phyloP scores from a whole-genome alignment of 805 yeast genomes.

The Lipomyces chichibuensis region DNA sequence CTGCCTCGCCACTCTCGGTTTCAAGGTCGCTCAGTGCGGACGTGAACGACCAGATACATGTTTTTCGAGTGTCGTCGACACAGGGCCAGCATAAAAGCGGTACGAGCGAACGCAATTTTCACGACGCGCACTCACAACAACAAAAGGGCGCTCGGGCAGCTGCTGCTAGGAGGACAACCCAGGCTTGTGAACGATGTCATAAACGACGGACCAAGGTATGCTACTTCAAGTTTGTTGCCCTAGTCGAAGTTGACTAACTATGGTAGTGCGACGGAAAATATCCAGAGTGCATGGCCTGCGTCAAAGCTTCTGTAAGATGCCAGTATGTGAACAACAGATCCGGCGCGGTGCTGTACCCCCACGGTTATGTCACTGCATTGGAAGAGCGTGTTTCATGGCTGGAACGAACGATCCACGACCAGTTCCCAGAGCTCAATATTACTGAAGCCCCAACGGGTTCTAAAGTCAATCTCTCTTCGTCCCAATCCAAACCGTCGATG shows the following conservation, averaged over 20 bases:
- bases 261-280: conserved; percentile 31
- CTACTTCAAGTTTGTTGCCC: background rate
- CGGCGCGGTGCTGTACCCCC: conserved; percentile 28
- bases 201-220: conserved; percentile 29
- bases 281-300: conserved; percentile 33
- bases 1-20: conserved; percentile 20
- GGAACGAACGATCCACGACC: conserved; percentile 13
- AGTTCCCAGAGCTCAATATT: conserved; percentile 25
- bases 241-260: background rate
- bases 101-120: background rate
- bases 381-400: conserved; percentile 31
- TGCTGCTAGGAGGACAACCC: conserved; percentile 21
- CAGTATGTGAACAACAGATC: conserved; percentile 25
- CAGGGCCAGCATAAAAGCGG: background rate
- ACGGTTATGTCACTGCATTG: conserved; percentile 24
- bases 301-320: conserved; percentile 26
- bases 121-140: background rate
- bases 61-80: conserved; percentile 16
- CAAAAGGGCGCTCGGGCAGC: conserved; percentile 1
- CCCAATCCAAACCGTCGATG: conserved; percentile 3
- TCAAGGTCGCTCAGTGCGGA: conserved; percentile 21
- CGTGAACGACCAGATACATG: conserved; percentile 26
- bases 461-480: background rate
- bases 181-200: conserved; percentile 34
- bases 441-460: conserved; percentile 21